Evolutionary conservation across 202 grass and related monocot genomes (phyloP).

Genomic region (Zizania palustris): DNA sequence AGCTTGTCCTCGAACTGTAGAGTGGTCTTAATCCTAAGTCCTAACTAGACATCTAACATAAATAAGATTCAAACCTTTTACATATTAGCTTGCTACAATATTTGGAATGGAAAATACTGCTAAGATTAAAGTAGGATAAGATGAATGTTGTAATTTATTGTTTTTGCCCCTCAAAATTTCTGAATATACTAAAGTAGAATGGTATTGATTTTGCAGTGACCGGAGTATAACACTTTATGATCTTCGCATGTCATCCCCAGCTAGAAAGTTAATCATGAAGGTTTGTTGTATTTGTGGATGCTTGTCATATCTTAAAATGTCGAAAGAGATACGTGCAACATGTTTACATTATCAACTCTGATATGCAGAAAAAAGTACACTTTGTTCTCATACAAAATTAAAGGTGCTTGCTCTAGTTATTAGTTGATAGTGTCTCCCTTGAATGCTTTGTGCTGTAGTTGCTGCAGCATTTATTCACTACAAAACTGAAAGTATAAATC

Average conservation of each 20-base stretch:
- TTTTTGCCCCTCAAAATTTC: slow-evolving; percentile 6
- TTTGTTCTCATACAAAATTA: slow-evolving; percentile 15
- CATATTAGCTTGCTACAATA: too few species aligned
- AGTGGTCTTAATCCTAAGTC: too few species aligned
- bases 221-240: slow-evolving; percentile 92
- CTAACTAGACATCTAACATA: too few species aligned
- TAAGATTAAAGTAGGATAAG: too few species aligned
- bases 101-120: too few species aligned
- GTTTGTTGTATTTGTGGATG: slow-evolving; percentile 46
- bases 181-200: slow-evolving; percentile 7
- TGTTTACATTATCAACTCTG: background rate
- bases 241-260: slow-evolving; percentile 87
- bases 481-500: background rate
- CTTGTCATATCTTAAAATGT: background rate
- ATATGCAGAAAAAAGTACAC: background rate
- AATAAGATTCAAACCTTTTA: too few species aligned
- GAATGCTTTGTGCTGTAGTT: background rate
- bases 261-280: slow-evolving; percentile 95
- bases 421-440: background rate
- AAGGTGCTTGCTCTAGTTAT: background rate
- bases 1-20: too few species aligned
- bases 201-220: slow-evolving; percentile 61
- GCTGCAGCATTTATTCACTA: slow-evolving; percentile 23
- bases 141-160: slow-evolving; percentile 22
- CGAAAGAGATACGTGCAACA: background rate